phyloP scores from a whole-genome alignment of 768 basidiomycete species.

The Dentipellis sp. region DNA sequence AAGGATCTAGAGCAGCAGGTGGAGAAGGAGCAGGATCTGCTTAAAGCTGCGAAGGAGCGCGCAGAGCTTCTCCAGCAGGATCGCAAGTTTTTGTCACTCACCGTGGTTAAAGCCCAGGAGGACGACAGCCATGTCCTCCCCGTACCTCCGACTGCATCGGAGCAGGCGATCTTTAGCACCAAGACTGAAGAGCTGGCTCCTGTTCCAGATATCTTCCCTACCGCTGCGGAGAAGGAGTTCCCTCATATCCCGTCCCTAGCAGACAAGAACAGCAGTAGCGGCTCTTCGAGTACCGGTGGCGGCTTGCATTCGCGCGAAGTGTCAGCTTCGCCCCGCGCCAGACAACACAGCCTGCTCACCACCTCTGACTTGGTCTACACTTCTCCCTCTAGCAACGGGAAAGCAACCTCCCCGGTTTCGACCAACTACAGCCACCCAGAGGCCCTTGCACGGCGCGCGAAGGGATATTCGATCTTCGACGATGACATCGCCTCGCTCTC shows the following conservation, averaged over 20 bases:
- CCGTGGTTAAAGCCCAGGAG: conserved; percentile 13
- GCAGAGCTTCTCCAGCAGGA: conserved; percentile 41
- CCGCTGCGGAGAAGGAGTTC: conserved; percentile 12
- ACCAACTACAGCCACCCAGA: conserved; percentile 7
- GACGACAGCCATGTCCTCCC: neutral
- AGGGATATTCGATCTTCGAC: conserved; percentile 32
- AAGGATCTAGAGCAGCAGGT: conserved; percentile 69
- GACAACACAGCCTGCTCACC: conserved; percentile 8
- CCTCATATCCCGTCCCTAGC: neutral
- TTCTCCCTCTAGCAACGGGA: conserved; percentile 8
- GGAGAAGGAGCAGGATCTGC: conserved; percentile 48
- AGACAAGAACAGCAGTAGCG: neutral
- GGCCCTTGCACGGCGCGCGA: conserved; percentile 20
- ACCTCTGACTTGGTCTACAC: neutral
- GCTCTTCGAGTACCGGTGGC: conserved; percentile 5
- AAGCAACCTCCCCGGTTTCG: conserved; percentile 16
- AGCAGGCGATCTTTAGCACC: neutral
- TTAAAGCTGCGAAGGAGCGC: conserved; percentile 49
- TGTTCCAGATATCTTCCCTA: conserved; percentile 2
- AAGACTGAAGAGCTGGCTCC: neutral
- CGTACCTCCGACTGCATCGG: neutral
- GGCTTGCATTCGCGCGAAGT: conserved; percentile 10
- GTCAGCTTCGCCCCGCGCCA: conserved; percentile 17
- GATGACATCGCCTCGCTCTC: conserved; percentile 27
- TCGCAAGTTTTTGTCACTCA: conserved; percentile 25